phyloP scores from a whole-genome alignment of 768 basidiomycete genomes.

The Crucibulum laeve region DNA sequence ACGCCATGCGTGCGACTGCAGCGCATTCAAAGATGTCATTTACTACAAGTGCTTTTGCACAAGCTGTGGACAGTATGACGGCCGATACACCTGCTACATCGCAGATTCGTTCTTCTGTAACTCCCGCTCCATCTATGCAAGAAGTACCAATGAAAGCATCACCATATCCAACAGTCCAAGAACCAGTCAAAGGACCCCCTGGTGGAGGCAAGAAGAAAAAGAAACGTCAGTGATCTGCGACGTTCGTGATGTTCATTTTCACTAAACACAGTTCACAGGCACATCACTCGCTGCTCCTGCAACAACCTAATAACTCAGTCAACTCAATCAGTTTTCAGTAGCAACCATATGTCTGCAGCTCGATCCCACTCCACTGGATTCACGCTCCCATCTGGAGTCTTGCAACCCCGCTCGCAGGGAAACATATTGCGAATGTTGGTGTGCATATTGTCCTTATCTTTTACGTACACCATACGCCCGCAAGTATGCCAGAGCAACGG shows the following conservation, averaged over 20 bases:
- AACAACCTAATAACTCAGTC: constrained; percentile 15
- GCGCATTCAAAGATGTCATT: constrained; percentile 58
- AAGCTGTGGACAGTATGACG: constrained; percentile 19
- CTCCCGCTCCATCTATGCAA: constrained; percentile 34
- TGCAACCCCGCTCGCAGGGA: no score
- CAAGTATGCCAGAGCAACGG: no score
- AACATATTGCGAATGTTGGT: no score
- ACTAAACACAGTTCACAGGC: constrained; percentile 19
- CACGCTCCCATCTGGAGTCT: no score
- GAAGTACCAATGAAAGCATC: constrained; percentile 28
- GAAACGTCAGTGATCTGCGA: constrained; percentile 50
- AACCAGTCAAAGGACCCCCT: constrained; percentile 39
- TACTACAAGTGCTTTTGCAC: constrained; percentile 30
- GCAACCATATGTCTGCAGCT: no score
- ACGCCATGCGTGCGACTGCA: constrained; percentile 80
- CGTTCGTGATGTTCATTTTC: constrained; percentile 4
- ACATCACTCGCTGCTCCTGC: constrained; percentile 29
- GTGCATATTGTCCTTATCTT: no score
- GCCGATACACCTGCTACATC: constrained; percentile 27
- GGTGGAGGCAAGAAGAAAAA: constrained; percentile 69
- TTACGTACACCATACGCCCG: no score
- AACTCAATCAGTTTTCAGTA: neutral
- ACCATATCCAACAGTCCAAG: constrained; percentile 34
- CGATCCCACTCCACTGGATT: neutral
- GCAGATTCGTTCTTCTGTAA: constrained; percentile 30